Conservation (phyloP, 2,329 filamentous ascomycete genomes). For the Cladosporium colombiae region DNA sequence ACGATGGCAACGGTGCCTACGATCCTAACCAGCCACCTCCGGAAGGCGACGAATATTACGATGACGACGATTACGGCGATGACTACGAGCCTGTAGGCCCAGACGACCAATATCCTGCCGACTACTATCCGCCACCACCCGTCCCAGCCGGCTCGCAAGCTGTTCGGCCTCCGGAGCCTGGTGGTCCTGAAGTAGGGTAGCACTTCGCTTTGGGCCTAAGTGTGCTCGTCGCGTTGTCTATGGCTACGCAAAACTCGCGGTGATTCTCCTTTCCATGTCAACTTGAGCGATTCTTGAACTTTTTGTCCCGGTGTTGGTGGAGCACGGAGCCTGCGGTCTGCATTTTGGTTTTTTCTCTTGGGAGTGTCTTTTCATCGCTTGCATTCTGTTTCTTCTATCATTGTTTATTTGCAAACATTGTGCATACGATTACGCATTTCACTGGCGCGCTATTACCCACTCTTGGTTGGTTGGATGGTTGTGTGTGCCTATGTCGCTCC, state of each 20-base stretch:
- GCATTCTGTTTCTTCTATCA: background rate
- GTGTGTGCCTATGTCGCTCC: background rate
- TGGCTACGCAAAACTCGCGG: constrained; percentile 3
- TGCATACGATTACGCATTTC: constrained; percentile 17
- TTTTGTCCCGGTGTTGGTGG: constrained; percentile 6
- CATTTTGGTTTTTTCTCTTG: background rate
- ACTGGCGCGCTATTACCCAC: constrained; percentile 21
- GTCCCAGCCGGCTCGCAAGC: constrained; percentile 21
- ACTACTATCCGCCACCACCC: constrained; percentile 30
- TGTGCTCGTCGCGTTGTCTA: background rate
- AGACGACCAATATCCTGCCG: constrained; percentile 28
- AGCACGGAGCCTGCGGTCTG: constrained; percentile 16
- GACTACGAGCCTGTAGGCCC: constrained; percentile 33
- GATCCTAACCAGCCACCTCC: constrained; percentile 34
- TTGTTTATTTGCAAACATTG: constrained; percentile 6
- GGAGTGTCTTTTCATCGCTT: background rate
- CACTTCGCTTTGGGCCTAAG: background rate
- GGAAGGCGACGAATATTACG: constrained; percentile 37
- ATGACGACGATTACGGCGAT: constrained; percentile 33
- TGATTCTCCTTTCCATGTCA: constrained; percentile 14
- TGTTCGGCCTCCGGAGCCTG: constrained; percentile 6
- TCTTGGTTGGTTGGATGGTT: background rate
- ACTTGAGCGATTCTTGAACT: constrained; percentile 18
- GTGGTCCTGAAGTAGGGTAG: constrained; percentile 2
- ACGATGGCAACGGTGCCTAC: constrained; percentile 26